Base-by-base conservation (phyloP, 352 stramenopile species). In the Globisporangium paddicum region DNA sequence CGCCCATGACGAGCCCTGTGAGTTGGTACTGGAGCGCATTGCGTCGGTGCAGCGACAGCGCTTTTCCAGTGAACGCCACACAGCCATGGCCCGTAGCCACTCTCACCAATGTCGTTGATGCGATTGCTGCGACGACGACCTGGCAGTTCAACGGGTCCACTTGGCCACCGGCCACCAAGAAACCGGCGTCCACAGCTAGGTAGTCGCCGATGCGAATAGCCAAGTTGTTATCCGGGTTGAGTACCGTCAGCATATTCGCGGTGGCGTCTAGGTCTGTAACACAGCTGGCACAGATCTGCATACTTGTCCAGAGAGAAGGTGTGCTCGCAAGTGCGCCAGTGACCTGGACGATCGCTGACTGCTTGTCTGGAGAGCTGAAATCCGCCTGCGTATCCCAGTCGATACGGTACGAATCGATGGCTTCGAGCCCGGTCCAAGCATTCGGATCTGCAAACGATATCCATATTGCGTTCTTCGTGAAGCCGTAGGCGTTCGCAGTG, bases 321-420 rank as follows among this genome's bases (percentile, higher is more conserved):
- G 62, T 58, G 1, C 48, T 55, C 8, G 50, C 52, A 3, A 62
- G 56, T 0, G 59, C 50, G 13, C 59, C 59, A 9, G 52, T 35
- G 2, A 23, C 21, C 5, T 52, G 69, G n/a, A 90, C 69, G 16
- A 79, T n/a, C 13, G 59, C 66, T 0, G 54, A 68, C 8, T 77
- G 47, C 50, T 76, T 86, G 0, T 50, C 38, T 0, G 68, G 0
- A 1, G 80, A 89, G 19, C 61, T 52, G 44, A 97, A 96, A 8
- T 79, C 77, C 6, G 82, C 58, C 14, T 58, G 48, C 3, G 71
- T 78, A 50, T 96, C 91, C 92, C 91, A 98, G 60, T 98, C 93
- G 16, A 98, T 69, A 2, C 86, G 79, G 63, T 92, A 98, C 54
- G 72, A 86, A 53, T 97, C 85, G 21, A 98, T 78, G 0, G 63